These are phyloP conservation scores for Fusarium napiforme DNA, from an alignment of 2,329 filamentous ascomycete genomes.

Conservation along the genomic window DNA sequence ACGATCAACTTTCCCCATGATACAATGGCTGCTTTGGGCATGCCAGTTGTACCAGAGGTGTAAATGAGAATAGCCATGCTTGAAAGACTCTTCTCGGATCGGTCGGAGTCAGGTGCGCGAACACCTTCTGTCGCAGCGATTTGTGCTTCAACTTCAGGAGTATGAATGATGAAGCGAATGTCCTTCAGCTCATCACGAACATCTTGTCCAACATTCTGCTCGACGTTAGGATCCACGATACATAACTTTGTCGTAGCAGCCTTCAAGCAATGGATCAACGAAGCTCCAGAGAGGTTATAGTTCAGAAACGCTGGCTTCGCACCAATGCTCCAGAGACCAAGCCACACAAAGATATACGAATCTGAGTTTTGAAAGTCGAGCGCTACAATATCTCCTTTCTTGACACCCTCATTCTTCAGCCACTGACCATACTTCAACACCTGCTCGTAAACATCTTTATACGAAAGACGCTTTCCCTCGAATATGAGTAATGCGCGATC, in stretches of 20 bases:
- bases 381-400: conserved; percentile 80
- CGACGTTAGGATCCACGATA: conserved; percentile 73
- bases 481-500: conserved; percentile 72
- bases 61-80: conserved; percentile 82
- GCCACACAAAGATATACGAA: conserved; percentile 78
- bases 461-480: conserved; percentile 76
- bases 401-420: conserved; percentile 72
- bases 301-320: conserved; percentile 89
- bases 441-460: conserved; percentile 77
- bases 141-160: conserved; percentile 65
- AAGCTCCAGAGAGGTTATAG: conserved; percentile 79
- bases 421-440: conserved; percentile 79
- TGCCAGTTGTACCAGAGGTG: conserved; percentile 85
- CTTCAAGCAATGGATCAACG: conserved; percentile 78
- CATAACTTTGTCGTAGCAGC: conserved; percentile 74
- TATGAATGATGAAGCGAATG: conserved; percentile 72
- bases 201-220: conserved; percentile 66
- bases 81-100: conserved; percentile 60
- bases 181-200: conserved; percentile 61
- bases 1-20: conserved; percentile 74
- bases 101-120: conserved; percentile 68
- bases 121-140: conserved; percentile 62
- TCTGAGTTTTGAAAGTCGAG: conserved; percentile 85
- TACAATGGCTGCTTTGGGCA: conserved; percentile 83
- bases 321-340: conserved; percentile 85